phyloP scores from a whole-genome alignment of 164 flowering plant genomes.

The Paratinospora sagittata region DNA sequence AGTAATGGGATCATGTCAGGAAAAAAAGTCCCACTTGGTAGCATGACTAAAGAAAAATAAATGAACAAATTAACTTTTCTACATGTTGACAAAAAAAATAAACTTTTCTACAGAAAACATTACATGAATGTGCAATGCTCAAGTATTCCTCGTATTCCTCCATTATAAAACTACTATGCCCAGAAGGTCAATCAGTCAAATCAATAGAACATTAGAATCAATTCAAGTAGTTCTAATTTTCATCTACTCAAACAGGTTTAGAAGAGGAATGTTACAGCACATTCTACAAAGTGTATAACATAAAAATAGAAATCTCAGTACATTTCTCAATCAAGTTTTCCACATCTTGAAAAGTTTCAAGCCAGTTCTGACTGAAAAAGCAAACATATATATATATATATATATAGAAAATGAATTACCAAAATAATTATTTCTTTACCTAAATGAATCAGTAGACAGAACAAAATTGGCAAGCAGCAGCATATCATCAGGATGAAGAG shows the following conservation, averaged over 20 bases:
- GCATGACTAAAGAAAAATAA: neutral
- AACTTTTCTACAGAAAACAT: neutral
- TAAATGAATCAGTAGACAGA: constrained; percentile 89
- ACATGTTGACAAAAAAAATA: neutral
- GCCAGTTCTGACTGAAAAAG: neutral
- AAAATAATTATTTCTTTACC: constrained; percentile 35
- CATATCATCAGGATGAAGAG: constrained; percentile 99
- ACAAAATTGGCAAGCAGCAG: constrained; percentile 88
- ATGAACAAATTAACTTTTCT: neutral
- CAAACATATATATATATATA: no score
- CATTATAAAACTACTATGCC: no score
- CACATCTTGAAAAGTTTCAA: neutral
- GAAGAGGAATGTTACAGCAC: neutral
- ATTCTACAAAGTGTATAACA: neutral
- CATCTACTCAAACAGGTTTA: neutral
- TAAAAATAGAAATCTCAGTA: neutral
- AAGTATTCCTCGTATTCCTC: no score
- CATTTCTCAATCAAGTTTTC: neutral
- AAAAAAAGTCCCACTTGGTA: neutral
- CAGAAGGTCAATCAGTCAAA: neutral
- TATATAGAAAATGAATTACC: neutral
- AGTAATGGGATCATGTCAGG: neutral
- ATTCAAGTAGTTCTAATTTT: neutral
- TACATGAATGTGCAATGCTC: neutral
- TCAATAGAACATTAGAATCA: neutral